Conservation (phyloP, 1,139 yeast genomes). For the Pneumocystis jirovecii region DNA sequence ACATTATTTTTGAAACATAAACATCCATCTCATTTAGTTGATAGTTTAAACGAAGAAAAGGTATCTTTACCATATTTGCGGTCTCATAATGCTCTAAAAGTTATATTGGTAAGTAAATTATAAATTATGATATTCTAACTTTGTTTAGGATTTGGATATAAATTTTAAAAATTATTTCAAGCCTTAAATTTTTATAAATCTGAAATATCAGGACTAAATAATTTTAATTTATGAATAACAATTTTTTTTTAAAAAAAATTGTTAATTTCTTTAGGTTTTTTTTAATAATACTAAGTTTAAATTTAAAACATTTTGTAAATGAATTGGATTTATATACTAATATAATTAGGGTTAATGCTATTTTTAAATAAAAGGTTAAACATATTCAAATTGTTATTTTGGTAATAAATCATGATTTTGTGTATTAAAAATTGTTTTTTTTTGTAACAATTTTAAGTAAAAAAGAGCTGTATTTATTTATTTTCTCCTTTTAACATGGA, state of each 20-base stretch:
- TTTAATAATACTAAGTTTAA: slow-evolving; percentile 1
- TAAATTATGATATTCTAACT: not conserved
- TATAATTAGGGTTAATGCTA: not conserved
- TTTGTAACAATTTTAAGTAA: too few species aligned
- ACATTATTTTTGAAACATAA: slow-evolving; percentile 31
- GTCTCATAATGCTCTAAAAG: slow-evolving; percentile 31
- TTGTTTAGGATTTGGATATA: slow-evolving; percentile 28
- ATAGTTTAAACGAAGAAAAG: slow-evolving; percentile 22
- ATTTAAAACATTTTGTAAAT: not conserved
- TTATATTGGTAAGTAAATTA: slow-evolving; percentile 20
- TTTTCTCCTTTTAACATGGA: not conserved
- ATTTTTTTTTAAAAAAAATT: not conserved
- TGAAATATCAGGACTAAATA: not conserved
- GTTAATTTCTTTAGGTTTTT: slow-evolving; percentile 2
- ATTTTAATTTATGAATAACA: not conserved
- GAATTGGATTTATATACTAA: not conserved
- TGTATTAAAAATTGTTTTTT: not conserved
- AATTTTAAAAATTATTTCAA: slow-evolving; percentile 26
- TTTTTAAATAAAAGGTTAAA: not conserved
- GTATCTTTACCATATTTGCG: slow-evolving; percentile 26
- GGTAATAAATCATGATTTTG: not conserved
- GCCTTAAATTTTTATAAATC: not conserved
- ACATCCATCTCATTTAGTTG: slow-evolving; percentile 29
- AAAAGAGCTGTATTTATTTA: too few species aligned
- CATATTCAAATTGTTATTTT: not conserved